Evolutionary conservation across 2,329 filamentous ascomycete genomes (phyloP).

Genomic region (Lachnellula arida): DNA sequence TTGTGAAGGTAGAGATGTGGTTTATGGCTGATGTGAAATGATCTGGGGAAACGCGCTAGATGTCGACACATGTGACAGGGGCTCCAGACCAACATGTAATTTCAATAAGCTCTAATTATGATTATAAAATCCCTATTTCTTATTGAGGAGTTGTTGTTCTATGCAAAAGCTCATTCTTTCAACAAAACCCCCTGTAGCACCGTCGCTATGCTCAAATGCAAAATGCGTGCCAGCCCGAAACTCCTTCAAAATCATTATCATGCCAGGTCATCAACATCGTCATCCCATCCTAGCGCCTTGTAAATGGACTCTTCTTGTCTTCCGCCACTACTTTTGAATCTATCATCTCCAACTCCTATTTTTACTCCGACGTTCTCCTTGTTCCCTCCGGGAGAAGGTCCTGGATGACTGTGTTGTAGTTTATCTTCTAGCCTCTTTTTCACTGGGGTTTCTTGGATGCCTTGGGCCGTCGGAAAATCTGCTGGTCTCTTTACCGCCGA

Average conservation of each 20-base stretch:
- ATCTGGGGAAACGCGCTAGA: background rate
- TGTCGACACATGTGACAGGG: no score
- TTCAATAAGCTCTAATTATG: no score
- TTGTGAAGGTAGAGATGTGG: background rate
- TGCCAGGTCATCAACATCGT: conserved; percentile 31
- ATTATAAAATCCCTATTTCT: background rate
- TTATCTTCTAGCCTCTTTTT: conserved; percentile 16
- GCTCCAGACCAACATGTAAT: no score
- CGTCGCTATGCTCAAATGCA: conserved; percentile 16
- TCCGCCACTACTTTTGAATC: background rate
- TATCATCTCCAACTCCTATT: background rate
- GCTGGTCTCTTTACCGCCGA: conserved; percentile 14
- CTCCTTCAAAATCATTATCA: conserved; percentile 10
- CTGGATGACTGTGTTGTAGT: conserved; percentile 19
- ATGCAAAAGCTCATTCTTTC: background rate
- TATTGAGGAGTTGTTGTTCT: background rate
- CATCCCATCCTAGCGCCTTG: conserved; percentile 35
- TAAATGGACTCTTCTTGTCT: conserved; percentile 31
- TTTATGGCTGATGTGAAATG: background rate
- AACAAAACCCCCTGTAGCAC: background rate
- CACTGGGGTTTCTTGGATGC: conserved; percentile 26
- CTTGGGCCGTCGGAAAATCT: conserved; percentile 4
- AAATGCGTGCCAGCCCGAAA: conserved; percentile 5
- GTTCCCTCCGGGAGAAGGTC: conserved; percentile 7
- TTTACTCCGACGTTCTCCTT: conserved; percentile 19